Conservation (phyloP, 2,329 filamentous ascomycete species). For the Colletotrichum viniferum region DNA sequence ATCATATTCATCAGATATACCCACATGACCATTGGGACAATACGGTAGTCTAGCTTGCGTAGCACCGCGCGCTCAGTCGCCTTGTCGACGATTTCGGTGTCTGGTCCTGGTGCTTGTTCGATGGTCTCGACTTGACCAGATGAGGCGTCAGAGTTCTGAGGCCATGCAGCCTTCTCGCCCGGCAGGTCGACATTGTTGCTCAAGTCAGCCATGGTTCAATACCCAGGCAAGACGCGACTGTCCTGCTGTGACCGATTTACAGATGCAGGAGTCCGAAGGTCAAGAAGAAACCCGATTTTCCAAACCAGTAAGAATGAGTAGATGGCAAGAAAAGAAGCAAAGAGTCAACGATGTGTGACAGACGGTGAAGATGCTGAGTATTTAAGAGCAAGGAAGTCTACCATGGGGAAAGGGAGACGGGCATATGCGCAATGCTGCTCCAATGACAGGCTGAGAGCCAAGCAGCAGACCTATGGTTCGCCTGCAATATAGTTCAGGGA, state of each 20-base stretch:
- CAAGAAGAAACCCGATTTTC: not conserved
- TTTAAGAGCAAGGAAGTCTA: not conserved
- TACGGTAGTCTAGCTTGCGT: conserved; percentile 34
- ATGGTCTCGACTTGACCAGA: conserved; percentile 20
- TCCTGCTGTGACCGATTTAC: not conserved
- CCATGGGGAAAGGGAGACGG: not conserved
- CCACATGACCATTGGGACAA: conserved; percentile 36
- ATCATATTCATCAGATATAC: conserved; percentile 40
- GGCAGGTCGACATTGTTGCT: not conserved
- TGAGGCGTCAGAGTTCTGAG: conserved; percentile 25
- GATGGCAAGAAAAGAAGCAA: not conserved
- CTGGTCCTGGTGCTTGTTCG: not conserved
- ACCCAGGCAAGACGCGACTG: not conserved
- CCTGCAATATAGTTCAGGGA: not conserved
- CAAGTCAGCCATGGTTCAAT: not conserved
- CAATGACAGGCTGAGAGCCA: not conserved
- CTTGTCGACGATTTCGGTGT: not conserved
- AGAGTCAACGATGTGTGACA: not conserved
- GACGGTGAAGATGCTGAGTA: not conserved
- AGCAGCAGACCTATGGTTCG: not conserved
- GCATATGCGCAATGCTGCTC: not conserved
- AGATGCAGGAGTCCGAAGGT: not conserved
- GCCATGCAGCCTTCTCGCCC: not conserved
- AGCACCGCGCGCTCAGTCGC: conserved; percentile 7
- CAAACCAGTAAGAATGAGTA: not conserved